Evolutionary conservation across 305 asterid species (phyloP).

Genomic region (Galium porrigens): DNA sequence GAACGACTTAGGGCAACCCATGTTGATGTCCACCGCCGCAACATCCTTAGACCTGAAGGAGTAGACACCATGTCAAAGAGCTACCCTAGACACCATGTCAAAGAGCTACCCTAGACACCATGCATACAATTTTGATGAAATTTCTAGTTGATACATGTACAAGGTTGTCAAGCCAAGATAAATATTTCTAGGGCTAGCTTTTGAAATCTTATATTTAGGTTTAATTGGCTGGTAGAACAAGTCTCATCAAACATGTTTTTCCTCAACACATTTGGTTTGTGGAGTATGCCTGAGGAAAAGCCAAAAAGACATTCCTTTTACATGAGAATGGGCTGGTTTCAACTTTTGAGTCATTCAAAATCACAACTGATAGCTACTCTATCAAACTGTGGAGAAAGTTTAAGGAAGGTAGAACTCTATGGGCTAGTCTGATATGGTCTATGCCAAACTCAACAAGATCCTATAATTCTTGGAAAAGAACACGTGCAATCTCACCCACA

Average conservation of each 20-base stretch:
- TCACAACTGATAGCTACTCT: too few species aligned
- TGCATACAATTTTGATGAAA: background rate
- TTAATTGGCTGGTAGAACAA: background rate
- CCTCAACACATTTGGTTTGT: too few species aligned
- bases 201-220: background rate
- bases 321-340: too few species aligned
- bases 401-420: too few species aligned
- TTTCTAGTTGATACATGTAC: background rate
- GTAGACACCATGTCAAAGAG: constrained; percentile 9
- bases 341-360: too few species aligned
- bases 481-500: too few species aligned
- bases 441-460: too few species aligned
- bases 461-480: too few species aligned
- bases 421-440: too few species aligned
- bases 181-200: background rate
- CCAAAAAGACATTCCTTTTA: too few species aligned
- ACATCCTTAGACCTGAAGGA: constrained; percentile 63
- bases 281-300: too few species aligned
- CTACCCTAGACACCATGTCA: constrained; percentile 14
- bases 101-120: constrained; percentile 14
- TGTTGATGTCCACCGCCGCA: constrained; percentile 77
- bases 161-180: background rate
- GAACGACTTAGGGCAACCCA: constrained; percentile 90
- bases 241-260: background rate
- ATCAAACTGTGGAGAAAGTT: too few species aligned